Evolutionary conservation across 306 rosid genomes (phyloP), one percentile per base, ranked within the genome.

Genomic region (Malus asiatica): DNA sequence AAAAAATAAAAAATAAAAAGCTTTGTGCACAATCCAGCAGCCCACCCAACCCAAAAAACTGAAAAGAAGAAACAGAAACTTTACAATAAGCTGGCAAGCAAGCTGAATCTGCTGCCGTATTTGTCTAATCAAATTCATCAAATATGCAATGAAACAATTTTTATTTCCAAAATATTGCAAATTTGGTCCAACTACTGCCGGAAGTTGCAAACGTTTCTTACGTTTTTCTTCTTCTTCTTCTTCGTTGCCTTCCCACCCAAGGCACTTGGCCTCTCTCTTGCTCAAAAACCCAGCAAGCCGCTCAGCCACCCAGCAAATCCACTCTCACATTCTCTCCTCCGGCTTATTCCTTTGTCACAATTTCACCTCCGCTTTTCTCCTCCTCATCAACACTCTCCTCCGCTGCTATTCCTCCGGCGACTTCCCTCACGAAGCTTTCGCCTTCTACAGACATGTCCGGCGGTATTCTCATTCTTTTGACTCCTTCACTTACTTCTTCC

Each of bases 361-460:
- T 40, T 40, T 40, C 45, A 40, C 45, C 75, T 11, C 57, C 42
- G 71, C 83, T 62, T 80, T 25, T 52, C 66, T 80, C 1, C 83
- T 82, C 33, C 93, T 91, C 81, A 79, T 88, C 82, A 86, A 89
- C 85, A 80, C 85, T 51, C 68, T 91, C 57, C 84, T 84, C 25
- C 88, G 90, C 7, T 80, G 76, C 61, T 89, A 89, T 60, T 77
- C 89, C 65, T 76, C 80, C 3, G 51, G 80, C 32, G 29, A 55
- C 66, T 81, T 63, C 66, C 91, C 93, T 29, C 76, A 68, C 3
- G 73, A 87, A 76, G 87, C 89, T n/a, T 69, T 89, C 79, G 73
- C 76, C 44, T 83, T 91, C 72, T 86, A 51, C 72, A 69, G 67
- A 59, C 30, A 68, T 18, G 23, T 52, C 73, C 4, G 14, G 4